Evolutionary conservation across 345 rosid genomes (phyloP), one percentile per base, ranked within the genome.

Genomic region (Gossypium ekmanianum): DNA sequence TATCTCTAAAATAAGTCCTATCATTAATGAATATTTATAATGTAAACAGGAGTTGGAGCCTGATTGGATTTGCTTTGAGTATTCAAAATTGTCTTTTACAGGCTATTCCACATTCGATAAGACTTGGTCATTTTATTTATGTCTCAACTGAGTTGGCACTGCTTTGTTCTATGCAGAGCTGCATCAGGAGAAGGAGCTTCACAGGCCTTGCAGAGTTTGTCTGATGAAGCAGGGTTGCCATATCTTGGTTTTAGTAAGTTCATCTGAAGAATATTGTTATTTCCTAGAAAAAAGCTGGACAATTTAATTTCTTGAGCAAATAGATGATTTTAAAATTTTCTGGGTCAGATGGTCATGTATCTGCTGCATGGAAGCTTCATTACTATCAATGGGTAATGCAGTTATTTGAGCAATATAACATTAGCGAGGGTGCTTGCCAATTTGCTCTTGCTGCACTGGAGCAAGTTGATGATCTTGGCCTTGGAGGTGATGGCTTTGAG

Each of bases 351-450:
- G 87, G 84, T 82, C 77, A 72, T 20, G 81, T 68, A 68, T 78
- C 84, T 79, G 91, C 89, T 17, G 80, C 86, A 27, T 95, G 98
- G 99, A 95, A 89, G 86, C 94, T 93, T 89, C 90, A 87, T 75
- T 95, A 93, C 86, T 95, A 89, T 83, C 93, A 95, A 78, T 95
- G 99, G 99, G 98, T 87, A 50, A 95, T 95, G 99, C 99, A 90
- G 77, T 84, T 88, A 66, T 95, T 95, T 78, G 98, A 95, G 90
- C 98, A 85, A 81, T 89, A 91, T 85, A 84, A 83, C 84, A 78
- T 91, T 72, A 88, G 89, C 76, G 94, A 90, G 79, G 99, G 98
- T 79, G 96, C 99, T 83, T 89, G 86, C 77, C 97, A 90, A 83
- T 95, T 95, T 91, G 96, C 98, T 61, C 92, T 89, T 77, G 98